A percentile compares a stretch with the other conserved stretches of the same genome.
Conservation (phyloP, 2,329 filamentous ascomycete genomes). For the Cyphellophora europaea region DNA sequence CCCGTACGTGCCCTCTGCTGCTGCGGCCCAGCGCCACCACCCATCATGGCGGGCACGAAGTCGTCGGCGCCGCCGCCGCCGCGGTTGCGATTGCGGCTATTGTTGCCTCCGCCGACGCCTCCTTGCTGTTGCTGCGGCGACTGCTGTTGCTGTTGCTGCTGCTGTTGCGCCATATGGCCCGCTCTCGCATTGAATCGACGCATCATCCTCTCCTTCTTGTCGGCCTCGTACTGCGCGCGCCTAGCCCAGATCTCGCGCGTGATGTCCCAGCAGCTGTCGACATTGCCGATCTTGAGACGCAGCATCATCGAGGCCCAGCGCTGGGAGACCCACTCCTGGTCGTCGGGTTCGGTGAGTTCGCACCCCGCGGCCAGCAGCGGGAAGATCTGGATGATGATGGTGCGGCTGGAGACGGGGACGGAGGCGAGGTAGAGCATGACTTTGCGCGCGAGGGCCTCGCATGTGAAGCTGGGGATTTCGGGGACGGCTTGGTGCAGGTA, state of each 20-base stretch:
- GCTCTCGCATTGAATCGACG: slow-evolving; percentile 39
- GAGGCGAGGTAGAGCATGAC: slow-evolving; percentile 54
- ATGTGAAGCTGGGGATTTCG: slow-evolving; percentile 52
- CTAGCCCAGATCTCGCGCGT: slow-evolving; percentile 58
- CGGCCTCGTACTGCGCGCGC: slow-evolving; percentile 44
- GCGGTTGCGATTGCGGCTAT: not conserved
- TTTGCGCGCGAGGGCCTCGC: slow-evolving; percentile 51
- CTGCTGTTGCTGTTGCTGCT: slow-evolving; percentile 25
- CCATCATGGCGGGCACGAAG: slow-evolving; percentile 33
- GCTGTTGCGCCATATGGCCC: slow-evolving; percentile 51
- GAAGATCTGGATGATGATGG: slow-evolving; percentile 61
- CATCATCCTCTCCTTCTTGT: slow-evolving; percentile 26
- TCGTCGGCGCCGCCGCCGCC: not conserved
- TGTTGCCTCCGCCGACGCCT: not conserved
- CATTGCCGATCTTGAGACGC: slow-evolving; percentile 57
- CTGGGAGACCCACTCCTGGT: slow-evolving; percentile 54
- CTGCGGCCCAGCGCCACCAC: not conserved
- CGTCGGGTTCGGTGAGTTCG: slow-evolving; percentile 50
- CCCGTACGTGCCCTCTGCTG: not conserved
- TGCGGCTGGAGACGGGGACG: slow-evolving; percentile 52
- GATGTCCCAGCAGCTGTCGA: slow-evolving; percentile 57
- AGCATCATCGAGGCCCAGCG: slow-evolving; percentile 53
- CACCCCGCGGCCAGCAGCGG: slow-evolving; percentile 60
- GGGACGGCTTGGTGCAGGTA: slow-evolving; percentile 62
- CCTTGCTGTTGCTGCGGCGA: not conserved